Conservation (phyloP, 352 stramenopile species). For the Globisporangium parvum region DNA sequence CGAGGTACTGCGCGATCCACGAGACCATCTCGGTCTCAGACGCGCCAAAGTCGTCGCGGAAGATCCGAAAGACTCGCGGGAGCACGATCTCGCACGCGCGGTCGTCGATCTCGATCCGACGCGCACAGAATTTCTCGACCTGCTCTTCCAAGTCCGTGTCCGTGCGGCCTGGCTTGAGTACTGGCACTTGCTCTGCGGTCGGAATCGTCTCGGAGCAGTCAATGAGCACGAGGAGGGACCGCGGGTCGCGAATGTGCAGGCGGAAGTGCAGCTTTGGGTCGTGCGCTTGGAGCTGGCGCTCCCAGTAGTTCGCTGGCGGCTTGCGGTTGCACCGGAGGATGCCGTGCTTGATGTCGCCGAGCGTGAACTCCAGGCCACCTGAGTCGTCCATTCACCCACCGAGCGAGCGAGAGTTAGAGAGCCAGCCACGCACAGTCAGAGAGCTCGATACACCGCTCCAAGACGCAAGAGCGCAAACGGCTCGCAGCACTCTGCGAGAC, state of each 20-base stretch:
- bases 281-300: conserved; percentile 73
- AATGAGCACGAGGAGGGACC: conserved; percentile 75
- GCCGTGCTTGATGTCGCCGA: conserved; percentile 84
- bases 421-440: not conserved
- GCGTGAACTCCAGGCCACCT: conserved; percentile 70
- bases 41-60: conserved; percentile 81
- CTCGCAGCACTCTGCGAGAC: too few relatives aligned
- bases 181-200: conserved; percentile 52
- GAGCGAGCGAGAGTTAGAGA: not conserved
- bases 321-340: conserved; percentile 87
- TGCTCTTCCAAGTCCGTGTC: conserved; percentile 84
- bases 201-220: conserved; percentile 66
- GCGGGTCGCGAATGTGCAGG: conserved; percentile 83
- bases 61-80: conserved; percentile 74
- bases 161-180: conserved; percentile 73
- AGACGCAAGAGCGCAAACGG: not conserved
- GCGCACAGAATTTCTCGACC: conserved; percentile 69
- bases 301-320: conserved; percentile 83
- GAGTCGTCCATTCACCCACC: not conserved
- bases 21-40: conserved; percentile 82
- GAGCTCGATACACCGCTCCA: too few relatives aligned
- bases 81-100: conserved; percentile 50
- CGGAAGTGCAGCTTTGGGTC: conserved; percentile 80
- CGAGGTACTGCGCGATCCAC: conserved; percentile 84
- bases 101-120: conserved; percentile 57